Percentiles rank a stretch among this genome's conserved stretches.
phyloP scores from a whole-genome alignment of 2,329 filamentous ascomycete genomes.

The Hymenoscyphus infarciens region DNA sequence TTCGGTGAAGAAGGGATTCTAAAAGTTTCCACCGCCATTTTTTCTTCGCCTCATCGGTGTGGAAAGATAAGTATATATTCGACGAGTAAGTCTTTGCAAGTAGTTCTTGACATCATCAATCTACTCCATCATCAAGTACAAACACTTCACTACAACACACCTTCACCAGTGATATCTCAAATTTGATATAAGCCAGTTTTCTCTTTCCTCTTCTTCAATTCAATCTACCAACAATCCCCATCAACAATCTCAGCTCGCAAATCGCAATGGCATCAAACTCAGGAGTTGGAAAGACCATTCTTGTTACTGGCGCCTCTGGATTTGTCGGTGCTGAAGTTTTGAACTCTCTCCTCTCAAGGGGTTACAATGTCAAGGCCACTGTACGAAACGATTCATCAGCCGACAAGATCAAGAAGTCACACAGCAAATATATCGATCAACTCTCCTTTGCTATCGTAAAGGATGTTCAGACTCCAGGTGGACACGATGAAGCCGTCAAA shows the following conservation, averaged over 20 bases:
- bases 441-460: conserved; percentile 52
- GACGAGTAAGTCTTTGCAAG: background rate
- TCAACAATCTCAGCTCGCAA: background rate
- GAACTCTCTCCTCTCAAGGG: conserved; percentile 40
- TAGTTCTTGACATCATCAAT: background rate
- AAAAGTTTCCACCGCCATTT: background rate
- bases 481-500: conserved; percentile 56
- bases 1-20: background rate
- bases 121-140: background rate
- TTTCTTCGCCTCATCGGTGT: background rate
- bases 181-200: background rate
- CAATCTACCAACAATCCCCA: background rate
- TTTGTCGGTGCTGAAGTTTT: conserved; percentile 51
- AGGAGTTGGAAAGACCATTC: conserved; percentile 23
- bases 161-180: background rate
- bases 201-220: background rate
- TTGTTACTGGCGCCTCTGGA: conserved; percentile 41
- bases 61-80: background rate
- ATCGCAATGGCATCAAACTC: conserved; percentile 15
- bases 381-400: conserved; percentile 45
- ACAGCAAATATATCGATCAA: conserved; percentile 37
- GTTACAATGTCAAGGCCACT: conserved; percentile 41
- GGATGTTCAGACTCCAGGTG: conserved; percentile 66
- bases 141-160: background rate
- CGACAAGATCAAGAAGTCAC: conserved; percentile 40